Percentiles rank a stretch among this genome's conserved stretches.
Evolutionary conservation across 2,329 filamentous ascomycete species (phyloP).

Genomic region (Diaporthe sp.): DNA sequence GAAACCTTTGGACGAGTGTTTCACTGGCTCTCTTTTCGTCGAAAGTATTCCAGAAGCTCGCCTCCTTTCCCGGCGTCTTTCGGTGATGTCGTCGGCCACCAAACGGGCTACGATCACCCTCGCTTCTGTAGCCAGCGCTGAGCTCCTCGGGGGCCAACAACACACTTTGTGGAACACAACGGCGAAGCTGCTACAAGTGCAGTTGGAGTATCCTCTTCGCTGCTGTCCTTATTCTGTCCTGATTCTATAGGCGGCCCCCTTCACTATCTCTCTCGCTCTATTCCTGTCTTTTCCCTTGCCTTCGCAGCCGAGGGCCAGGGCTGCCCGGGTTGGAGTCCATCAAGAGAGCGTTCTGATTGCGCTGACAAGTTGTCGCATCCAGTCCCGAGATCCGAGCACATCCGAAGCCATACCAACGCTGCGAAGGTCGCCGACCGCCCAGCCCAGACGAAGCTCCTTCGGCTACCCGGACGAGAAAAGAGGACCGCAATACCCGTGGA

Average conservation of each 20-base stretch:
- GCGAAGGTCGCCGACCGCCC: not conserved
- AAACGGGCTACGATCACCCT: not conserved
- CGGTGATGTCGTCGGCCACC: not conserved
- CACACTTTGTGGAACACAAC: not conserved
- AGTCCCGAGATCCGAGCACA: not conserved
- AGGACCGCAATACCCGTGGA: accelerated
- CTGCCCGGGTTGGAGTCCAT: too few relatives aligned
- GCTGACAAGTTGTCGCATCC: not conserved
- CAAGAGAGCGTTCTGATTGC: not conserved
- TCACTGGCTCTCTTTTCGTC: not conserved
- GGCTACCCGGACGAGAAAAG: too few relatives aligned
- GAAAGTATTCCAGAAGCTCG: not conserved
- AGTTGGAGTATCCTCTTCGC: accelerated
- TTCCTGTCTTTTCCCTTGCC: not conserved
- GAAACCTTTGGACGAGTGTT: too few relatives aligned
- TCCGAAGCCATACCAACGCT: not conserved
- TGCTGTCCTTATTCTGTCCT: too few relatives aligned
- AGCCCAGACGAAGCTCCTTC: not conserved
- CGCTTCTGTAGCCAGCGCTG: not conserved
- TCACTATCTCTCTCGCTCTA: not conserved
- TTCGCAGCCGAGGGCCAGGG: too few relatives aligned
- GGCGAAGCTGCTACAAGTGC: not conserved
- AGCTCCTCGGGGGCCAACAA: not conserved
- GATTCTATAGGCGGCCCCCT: too few relatives aligned
- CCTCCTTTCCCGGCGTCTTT: not conserved